Evolutionary conservation across 78 protist genomes (phyloP).

Genomic region (Dictyostelium capitatum): DNA sequence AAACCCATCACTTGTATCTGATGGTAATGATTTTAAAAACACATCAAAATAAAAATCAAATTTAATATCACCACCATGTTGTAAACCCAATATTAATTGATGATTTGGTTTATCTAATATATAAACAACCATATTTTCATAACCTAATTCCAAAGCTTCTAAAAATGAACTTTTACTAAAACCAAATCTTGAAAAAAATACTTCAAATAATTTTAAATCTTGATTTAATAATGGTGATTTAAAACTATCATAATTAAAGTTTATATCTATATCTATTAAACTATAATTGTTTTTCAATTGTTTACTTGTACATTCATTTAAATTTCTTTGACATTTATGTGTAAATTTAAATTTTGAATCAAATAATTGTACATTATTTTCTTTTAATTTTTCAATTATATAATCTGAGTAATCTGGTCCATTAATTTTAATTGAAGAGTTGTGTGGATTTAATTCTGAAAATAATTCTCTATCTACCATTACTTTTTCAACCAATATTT

Average conservation of each 20-base stretch:
- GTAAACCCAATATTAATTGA: not conserved
- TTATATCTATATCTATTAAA: too few species aligned
- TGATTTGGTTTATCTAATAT: not conserved
- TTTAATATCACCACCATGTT: too few species aligned
- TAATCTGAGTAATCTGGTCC: constrained; percentile 3
- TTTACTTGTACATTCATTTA: too few species aligned
- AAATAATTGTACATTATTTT: not conserved
- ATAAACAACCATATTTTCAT: not conserved
- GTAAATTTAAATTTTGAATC: not conserved
- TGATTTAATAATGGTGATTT: not conserved
- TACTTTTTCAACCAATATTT: not conserved
- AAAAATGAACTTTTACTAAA: not conserved
- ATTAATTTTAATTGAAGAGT: not conserved
- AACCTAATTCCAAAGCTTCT: not conserved
- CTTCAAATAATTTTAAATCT: not conserved
- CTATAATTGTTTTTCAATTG: too few species aligned
- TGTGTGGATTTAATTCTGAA: not conserved
- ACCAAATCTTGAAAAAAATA: not conserved
- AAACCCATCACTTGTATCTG: not conserved
- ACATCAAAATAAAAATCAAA: not conserved
- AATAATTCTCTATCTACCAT: not conserved
- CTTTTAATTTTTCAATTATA: not conserved
- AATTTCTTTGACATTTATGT: constrained; percentile 2
- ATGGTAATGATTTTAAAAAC: not conserved
- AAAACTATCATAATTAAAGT: too few species aligned